Conservation (phyloP, 1,284 basidiomycete species). For the Malassezia arunalokei region DNA sequence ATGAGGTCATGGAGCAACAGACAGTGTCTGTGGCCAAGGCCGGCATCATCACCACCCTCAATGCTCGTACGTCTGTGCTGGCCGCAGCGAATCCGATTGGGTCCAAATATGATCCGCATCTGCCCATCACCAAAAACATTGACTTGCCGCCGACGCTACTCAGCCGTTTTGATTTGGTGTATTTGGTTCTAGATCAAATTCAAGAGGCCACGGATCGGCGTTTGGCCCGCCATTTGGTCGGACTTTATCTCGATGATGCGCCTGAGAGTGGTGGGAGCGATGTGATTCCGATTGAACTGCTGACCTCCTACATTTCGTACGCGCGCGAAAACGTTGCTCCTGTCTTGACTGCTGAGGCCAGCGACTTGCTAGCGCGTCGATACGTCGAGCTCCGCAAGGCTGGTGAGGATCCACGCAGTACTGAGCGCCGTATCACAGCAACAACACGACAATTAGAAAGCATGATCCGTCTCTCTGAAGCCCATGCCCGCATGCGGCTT, state of each 20-base stretch:
- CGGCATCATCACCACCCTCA: constrained; percentile 95
- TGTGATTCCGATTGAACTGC: constrained; percentile 69
- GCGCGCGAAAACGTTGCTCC: constrained; percentile 80
- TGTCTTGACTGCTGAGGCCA: constrained; percentile 73
- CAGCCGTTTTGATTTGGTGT: constrained; percentile 93
- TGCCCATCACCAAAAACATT: constrained; percentile 58
- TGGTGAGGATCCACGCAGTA: constrained; percentile 60
- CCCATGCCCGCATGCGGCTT: constrained; percentile 89
- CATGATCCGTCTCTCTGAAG: constrained; percentile 95
- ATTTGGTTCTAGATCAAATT: constrained; percentile 79
- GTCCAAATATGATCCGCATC: constrained; percentile 79
- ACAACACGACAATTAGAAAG: constrained; percentile 93
- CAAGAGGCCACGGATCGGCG: constrained; percentile 80
- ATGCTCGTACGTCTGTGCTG: constrained; percentile 89
- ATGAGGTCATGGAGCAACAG: constrained; percentile 99
- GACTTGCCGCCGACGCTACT: constrained; percentile 91
- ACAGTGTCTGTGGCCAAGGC: constrained; percentile 99
- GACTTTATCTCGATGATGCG: constrained; percentile 80
- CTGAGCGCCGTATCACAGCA: constrained; percentile 89
- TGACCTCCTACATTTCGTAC: constrained; percentile 89
- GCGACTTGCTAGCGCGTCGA: constrained; percentile 67
- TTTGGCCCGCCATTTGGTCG: constrained; percentile 83
- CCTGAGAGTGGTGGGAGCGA: constrained; percentile 62
- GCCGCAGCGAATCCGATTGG: constrained; percentile 95
- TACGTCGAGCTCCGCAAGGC: constrained; percentile 91